Conservation (phyloP, 1,284 basidiomycete species). For the Omphalotus olearius region DNA sequence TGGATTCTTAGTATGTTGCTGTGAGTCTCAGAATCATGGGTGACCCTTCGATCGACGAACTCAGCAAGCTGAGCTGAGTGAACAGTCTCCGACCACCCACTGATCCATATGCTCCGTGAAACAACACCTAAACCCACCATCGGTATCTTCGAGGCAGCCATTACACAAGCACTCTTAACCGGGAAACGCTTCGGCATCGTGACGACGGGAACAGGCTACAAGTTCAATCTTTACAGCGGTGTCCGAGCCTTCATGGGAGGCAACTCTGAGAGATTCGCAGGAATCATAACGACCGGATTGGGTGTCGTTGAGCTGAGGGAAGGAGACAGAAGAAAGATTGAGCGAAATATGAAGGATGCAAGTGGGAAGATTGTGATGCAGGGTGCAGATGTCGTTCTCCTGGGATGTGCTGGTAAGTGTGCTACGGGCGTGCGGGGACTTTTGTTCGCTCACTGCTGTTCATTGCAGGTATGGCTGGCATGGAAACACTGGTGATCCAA, state of each 20-base stretch:
- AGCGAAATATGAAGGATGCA: constrained; percentile 24
- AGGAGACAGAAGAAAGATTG: constrained; percentile 24
- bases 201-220: constrained; percentile 30
- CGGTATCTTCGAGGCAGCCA: constrained; percentile 30
- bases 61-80: no score
- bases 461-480: constrained; percentile 30
- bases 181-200: constrained; percentile 32
- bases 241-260: constrained; percentile 29
- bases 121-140: constrained; percentile 27
- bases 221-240: constrained; percentile 27
- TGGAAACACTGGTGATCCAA: constrained; percentile 27
- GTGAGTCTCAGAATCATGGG: constrained; percentile 18
- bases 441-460: no score
- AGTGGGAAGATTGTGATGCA: constrained; percentile 23
- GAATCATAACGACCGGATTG: constrained; percentile 25
- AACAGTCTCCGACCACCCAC: constrained; percentile 34
- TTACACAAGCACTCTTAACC: constrained; percentile 28
- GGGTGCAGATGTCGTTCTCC: constrained; percentile 30
- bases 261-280: constrained; percentile 28
- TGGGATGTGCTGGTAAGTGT: constrained; percentile 28
- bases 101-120: constrained; percentile 29
- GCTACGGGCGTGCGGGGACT: no score
- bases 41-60: no score
- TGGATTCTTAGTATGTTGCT: constrained; percentile 35
- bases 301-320: constrained; percentile 30